Evolutionary conservation across 768 basidiomycete species (phyloP).

Genomic region (Rhizopogon rudus): DNA sequence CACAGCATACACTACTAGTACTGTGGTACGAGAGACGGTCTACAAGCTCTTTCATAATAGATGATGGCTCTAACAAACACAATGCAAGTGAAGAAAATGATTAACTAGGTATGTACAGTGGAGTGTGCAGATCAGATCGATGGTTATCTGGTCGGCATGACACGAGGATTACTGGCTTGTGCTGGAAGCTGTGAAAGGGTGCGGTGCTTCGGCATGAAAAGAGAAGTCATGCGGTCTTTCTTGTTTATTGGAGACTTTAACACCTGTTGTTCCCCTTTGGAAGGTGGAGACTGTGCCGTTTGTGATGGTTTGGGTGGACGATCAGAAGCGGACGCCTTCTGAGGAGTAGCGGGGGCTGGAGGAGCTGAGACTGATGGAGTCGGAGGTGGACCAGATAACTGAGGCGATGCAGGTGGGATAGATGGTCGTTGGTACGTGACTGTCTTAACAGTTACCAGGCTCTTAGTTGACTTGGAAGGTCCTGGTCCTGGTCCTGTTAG

Average conservation of each 20-base stretch:
- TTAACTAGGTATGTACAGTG: background rate
- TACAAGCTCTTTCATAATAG: background rate
- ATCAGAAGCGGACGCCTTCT: conserved; percentile 14
- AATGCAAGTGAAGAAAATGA: background rate
- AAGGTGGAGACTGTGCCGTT: conserved; percentile 11
- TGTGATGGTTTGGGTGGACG: conserved; percentile 4
- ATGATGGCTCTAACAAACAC: background rate
- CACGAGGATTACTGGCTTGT: conserved; percentile 19
- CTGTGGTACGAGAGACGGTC: background rate
- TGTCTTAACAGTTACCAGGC: conserved; percentile 48
- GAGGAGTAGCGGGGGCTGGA: conserved; percentile 7
- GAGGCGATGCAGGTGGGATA: conserved; percentile 10
- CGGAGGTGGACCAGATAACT: background rate
- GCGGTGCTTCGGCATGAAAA: conserved; percentile 77
- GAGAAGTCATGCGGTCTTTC: conserved; percentile 56
- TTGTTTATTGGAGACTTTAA: conserved; percentile 39
- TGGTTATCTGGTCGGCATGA: conserved; percentile 16
- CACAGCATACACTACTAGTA: background rate
- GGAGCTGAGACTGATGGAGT: background rate
- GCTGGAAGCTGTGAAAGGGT: conserved; percentile 50
- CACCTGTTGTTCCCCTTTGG: conserved; percentile 24
- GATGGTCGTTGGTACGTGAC: conserved; percentile 36
- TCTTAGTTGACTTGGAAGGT: conserved; percentile 23
- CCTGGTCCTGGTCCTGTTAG: conserved; percentile 31
- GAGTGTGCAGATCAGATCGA: too few species aligned